Conservation (phyloP, 2,329 filamentous ascomycete species). For the Alternaria viburni region DNA sequence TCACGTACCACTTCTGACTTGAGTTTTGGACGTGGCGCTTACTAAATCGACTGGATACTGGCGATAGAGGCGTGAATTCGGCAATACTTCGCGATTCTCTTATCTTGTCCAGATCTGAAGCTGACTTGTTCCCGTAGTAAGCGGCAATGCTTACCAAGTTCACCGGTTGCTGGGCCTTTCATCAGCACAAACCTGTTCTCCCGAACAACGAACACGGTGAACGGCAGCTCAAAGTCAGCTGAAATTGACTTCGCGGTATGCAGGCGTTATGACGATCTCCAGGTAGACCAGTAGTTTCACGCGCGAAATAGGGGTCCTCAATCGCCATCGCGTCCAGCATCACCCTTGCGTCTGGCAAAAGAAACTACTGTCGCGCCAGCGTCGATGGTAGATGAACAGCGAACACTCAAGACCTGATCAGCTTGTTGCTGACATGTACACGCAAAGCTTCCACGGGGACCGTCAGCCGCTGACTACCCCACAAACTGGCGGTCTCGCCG, state of each 20-base stretch:
- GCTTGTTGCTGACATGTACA: slow-evolving; percentile 14
- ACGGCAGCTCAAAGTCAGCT: not conserved
- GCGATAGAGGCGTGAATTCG: not conserved
- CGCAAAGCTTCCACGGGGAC: slow-evolving; percentile 14
- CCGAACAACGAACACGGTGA: not conserved
- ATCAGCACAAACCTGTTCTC: slow-evolving; percentile 8
- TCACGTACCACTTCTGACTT: not conserved
- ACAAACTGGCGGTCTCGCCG: slow-evolving; percentile 24
- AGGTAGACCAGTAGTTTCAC: not conserved
- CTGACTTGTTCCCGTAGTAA: not conserved
- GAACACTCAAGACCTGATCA: slow-evolving; percentile 7
- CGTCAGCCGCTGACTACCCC: slow-evolving; percentile 25
- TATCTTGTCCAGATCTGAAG: not conserved
- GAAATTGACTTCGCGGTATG: not conserved
- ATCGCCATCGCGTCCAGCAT: not conserved
- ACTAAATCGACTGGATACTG: not conserved
- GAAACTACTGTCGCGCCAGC: not conserved
- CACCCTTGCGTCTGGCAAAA: not conserved
- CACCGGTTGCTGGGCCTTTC: slow-evolving; percentile 9
- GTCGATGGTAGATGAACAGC: not conserved
- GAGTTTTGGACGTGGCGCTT: not conserved
- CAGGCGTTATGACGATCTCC: not conserved
- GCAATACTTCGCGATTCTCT: not conserved
- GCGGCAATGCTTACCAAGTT: not conserved
- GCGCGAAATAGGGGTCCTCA: not conserved